Base-by-base conservation (phyloP, 2,329 filamentous ascomycete species). In the Gremmenia infestans region DNA sequence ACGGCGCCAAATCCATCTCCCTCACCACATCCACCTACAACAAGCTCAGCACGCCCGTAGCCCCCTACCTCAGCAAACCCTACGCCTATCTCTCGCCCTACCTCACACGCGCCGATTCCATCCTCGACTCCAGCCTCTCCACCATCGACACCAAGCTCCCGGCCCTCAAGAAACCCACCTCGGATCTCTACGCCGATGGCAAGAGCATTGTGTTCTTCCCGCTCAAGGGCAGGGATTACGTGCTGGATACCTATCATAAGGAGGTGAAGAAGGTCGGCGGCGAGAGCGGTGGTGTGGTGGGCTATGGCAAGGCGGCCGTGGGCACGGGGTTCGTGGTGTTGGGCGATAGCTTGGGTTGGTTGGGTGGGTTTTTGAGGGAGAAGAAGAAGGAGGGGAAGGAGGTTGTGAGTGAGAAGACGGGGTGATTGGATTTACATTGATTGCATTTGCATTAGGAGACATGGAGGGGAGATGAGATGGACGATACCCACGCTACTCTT, bases 41-140 rank as follows among this genome's bases (percentile, higher is more conserved):
- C 9, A 59, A 55, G 15, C 80, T 96, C 67, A 87, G 87, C 70
- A 87, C 86, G 64, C 90, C 91, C 19, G 75, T 96, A 61, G 75
- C 93, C 54, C 88, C 89, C 28, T 91, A 90, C 74, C 77, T 97
- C 66, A 74, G 84, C 66, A 88, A 82, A 65, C 91, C 92, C 37
- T 93, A 91, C 76, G 80, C 82, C 69, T 94, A 89, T 71, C 81
- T 96, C 61, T 85, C 86, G 52, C 92, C 93, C 0, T 97, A 97
- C 74, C 81, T 96, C 63, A 78, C 83, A 71, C 90, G 86, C 72
- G 92, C 86, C 68, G 94, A 97, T 71, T 75, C 82, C 57, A 74
- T 96, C 52, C 88, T 87, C 63, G 85, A 91, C 72, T 78, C 82
- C 70, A 82, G 86, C n/a, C 78, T 93, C 62, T 76, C 73, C 66